These are phyloP conservation scores for Acanthamoeba culbertsoni DNA, from an alignment of 208 protist genomes.

Conservation along the genomic window DNA sequence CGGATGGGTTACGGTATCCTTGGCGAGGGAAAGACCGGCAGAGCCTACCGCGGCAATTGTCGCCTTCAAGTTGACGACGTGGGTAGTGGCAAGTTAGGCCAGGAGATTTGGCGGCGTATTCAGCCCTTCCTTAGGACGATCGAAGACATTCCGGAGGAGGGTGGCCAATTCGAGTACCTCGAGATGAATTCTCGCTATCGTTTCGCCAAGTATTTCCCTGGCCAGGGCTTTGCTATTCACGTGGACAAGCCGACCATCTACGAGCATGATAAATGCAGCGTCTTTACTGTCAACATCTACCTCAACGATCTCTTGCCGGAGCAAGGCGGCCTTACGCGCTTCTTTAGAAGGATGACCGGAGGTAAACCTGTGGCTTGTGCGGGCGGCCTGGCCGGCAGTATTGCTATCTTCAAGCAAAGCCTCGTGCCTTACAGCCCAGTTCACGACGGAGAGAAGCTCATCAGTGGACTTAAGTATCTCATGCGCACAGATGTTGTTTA, in stretches of 20 bases:
- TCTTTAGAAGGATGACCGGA: not conserved
- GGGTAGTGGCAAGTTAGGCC: not conserved
- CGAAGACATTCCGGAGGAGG: not conserved
- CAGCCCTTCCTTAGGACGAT: not conserved
- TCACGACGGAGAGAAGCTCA: slow-evolving; percentile 6
- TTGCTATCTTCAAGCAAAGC: slow-evolving; percentile 51
- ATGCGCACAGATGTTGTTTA: slow-evolving; percentile 52
- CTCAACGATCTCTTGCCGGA: slow-evolving; percentile 48
- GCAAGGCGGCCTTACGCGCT: slow-evolving; percentile 21
- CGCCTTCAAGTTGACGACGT: slow-evolving; percentile 38
- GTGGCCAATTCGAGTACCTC: not conserved
- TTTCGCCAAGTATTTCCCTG: slow-evolving; percentile 48
- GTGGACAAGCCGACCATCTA: slow-evolving; percentile 55
- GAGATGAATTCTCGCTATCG: slow-evolving; percentile 50
- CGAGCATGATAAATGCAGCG: slow-evolving; percentile 7
- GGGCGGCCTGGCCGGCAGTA: slow-evolving; percentile 22
- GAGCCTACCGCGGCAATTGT: slow-evolving; percentile 44
- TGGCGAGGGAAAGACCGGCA: slow-evolving; percentile 23
- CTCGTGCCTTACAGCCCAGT: slow-evolving; percentile 37
- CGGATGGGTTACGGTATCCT: not conserved
- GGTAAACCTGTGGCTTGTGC: not conserved
- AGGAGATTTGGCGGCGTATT: slow-evolving; percentile 30
- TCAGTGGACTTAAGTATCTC: slow-evolving; percentile 39
- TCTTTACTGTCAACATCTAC: slow-evolving; percentile 53
- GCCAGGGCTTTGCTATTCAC: slow-evolving; percentile 37